Conservation (phyloP, 2,329 filamentous ascomycete genomes). For the Neopestalotiopsis rosae region DNA sequence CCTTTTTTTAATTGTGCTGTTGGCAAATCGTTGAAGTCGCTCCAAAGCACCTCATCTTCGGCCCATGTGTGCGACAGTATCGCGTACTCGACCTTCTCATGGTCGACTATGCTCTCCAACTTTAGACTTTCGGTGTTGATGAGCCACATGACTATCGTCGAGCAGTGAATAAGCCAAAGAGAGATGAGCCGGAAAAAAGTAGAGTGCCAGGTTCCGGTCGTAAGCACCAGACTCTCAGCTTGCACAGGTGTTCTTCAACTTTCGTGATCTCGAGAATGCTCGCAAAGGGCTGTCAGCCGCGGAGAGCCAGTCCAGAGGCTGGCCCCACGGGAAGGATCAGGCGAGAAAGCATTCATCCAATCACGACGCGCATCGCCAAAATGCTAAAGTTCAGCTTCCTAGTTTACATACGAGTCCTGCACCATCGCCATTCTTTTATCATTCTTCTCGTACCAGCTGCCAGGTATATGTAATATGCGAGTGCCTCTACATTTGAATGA, state of each 20-base stretch:
- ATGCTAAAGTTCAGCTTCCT: background rate
- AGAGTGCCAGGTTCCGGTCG: too few species aligned
- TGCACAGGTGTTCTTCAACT: background rate
- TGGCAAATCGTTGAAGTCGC: slow-evolving; percentile 25
- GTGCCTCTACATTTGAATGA: too few species aligned
- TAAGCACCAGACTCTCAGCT: too few species aligned
- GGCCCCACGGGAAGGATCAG: background rate
- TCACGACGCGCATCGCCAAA: background rate
- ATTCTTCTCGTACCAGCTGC: too few species aligned
- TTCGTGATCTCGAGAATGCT: background rate
- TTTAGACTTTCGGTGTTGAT: slow-evolving; percentile 10
- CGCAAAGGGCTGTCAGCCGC: background rate
- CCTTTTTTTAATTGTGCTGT: too few species aligned
- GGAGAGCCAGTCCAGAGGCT: background rate
- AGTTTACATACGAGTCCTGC: background rate
- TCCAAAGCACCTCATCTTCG: slow-evolving; percentile 34
- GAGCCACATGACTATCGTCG: slow-evolving; percentile 11
- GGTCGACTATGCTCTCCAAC: slow-evolving; percentile 1
- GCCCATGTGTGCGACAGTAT: slow-evolving; percentile 44
- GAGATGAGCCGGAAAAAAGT: too few species aligned
- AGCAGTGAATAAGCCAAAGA: background rate
- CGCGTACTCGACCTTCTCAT: slow-evolving; percentile 29
- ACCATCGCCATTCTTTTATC: background rate
- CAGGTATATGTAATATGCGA: too few species aligned
- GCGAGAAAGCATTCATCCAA: background rate